Base-by-base conservation (phyloP, 2,329 filamentous ascomycete species). In the Alternaria burnsii region DNA sequence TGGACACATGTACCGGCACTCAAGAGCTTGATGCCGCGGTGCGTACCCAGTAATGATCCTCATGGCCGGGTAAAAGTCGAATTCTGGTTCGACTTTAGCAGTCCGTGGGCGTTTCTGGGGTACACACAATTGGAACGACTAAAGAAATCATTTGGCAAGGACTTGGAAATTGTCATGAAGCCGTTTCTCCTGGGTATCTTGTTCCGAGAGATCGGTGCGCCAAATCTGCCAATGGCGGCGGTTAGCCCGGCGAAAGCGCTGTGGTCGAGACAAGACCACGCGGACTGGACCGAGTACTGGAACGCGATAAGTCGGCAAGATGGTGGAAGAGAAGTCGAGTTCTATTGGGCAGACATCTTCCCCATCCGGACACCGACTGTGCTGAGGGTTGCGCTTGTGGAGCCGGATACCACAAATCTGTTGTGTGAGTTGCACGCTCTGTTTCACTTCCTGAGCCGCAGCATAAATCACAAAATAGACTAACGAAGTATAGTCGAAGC, bases 1-100 rank as follows among this genome's bases (percentile, higher is more conserved):
- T 71, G 70, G 71, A 52, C 54, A 7, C 9, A 22, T 0, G 66
- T 74, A 0, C 11, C 48, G 0, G 50, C 50, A 20, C 55, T 77
- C 18, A 67, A 62, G 9, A 66, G 52, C 20, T 40, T 77, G 3
- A 62, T 77, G 56, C 74, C 74, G 3, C 66, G 72, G 3, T 71
- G 67, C 42, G 51, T 68, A 1, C 38, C 62, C 4, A 36, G 50
- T 20, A 67, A 63, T 24, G 53, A 43, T 20, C 26, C 65, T 6
- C 55, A 24, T 24, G 24, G 32, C 11, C n/a, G 8, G 6, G 61
- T 68, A 1, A 70, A 59, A 34, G 10, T 78, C 1, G 71, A 77
- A 30, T 77, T 77, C 32, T 77, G 74, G 75, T 77, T 68, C 51
- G 75, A 77, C 22, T 78, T 77, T 52, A 74, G 71, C 46, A 71